Percentiles rank a stretch among this genome's conserved stretches.
Evolutionary conservation across 2,329 filamentous ascomycete genomes (phyloP).

Genomic region (Fusarium sp.): DNA sequence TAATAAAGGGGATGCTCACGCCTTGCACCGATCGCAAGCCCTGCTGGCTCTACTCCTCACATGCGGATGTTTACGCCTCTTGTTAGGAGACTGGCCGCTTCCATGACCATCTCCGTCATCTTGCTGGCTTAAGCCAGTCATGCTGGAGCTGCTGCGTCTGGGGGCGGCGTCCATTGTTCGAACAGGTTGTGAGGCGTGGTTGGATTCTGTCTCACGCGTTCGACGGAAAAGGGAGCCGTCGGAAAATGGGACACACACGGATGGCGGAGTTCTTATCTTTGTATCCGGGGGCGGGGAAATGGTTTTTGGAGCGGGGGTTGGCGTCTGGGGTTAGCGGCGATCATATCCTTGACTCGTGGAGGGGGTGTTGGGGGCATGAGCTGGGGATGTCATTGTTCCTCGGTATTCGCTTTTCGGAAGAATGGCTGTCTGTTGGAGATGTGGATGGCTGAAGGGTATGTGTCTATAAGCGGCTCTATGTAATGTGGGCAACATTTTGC

Average conservation of each 20-base stretch:
- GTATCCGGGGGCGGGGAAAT: neutral
- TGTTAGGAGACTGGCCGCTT: neutral
- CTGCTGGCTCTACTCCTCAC: slow-evolving; percentile 26
- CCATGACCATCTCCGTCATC: slow-evolving; percentile 2
- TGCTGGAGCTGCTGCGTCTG: slow-evolving; percentile 1
- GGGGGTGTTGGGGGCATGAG: neutral
- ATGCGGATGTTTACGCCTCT: slow-evolving; percentile 10
- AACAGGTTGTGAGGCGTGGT: neutral
- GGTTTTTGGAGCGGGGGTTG: neutral
- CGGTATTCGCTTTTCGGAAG: neutral
- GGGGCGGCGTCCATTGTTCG: slow-evolving; percentile 4
- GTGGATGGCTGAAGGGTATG: neutral
- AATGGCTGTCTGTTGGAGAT: neutral
- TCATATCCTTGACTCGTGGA: neutral
- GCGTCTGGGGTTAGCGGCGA: slow-evolving; percentile 3
- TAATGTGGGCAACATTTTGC: neutral
- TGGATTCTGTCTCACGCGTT: neutral
- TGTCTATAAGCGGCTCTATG: neutral
- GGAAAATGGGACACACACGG: neutral
- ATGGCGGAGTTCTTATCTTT: slow-evolving; percentile 7
- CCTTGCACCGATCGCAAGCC: slow-evolving; percentile 43
- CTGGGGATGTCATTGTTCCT: neutral
- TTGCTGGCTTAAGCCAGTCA: neutral
- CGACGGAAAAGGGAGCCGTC: slow-evolving; percentile 8
- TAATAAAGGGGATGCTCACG: slow-evolving; percentile 16